Conservation (phyloP, 1,284 basidiomycete species). For the Bjerkandera adusta region DNA sequence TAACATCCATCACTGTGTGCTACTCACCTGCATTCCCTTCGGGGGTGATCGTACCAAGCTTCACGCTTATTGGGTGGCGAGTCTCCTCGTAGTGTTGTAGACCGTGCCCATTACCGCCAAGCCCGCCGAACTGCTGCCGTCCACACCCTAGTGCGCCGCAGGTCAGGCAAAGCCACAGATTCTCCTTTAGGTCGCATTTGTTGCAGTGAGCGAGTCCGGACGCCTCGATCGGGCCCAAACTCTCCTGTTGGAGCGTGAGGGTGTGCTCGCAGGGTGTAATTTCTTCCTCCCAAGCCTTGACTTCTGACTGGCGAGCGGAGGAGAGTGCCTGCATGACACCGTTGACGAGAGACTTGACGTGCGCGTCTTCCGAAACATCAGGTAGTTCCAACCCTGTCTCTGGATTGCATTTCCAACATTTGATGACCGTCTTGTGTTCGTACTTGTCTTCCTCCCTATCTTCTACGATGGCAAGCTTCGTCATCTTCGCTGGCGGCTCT, state of each 20-base stretch:
- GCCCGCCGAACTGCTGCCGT: constrained; percentile 82
- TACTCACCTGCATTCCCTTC: constrained; percentile 82
- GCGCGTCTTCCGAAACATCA: constrained; percentile 30
- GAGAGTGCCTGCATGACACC: constrained; percentile 82
- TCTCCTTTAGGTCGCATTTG: constrained; percentile 80
- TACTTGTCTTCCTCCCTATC: constrained; percentile 90
- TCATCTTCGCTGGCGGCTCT: constrained; percentile 84
- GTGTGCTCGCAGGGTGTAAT: constrained; percentile 88
- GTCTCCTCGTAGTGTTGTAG: constrained; percentile 79
- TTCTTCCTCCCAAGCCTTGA: constrained; percentile 98
- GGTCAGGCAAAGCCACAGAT: constrained; percentile 93
- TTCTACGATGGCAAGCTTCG: constrained; percentile 85
- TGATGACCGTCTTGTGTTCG: constrained; percentile 64
- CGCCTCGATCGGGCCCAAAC: constrained; percentile 49
- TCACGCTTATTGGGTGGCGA: constrained; percentile 85
- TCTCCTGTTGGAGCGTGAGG: constrained; percentile 69
- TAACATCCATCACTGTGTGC: neutral
- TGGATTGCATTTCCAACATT: constrained; percentile 76
- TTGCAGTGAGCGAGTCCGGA: constrained; percentile 73
- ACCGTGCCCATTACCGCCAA: constrained; percentile 90
- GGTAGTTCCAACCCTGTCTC: constrained; percentile 51
- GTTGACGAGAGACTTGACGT: constrained; percentile 62
- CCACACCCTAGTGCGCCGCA: constrained; percentile 97
- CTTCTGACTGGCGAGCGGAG: constrained; percentile 89
- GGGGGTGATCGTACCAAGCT: constrained; percentile 95